Conservation (phyloP, 305 asterid genomes). For the Nicotiana rustica region DNA sequence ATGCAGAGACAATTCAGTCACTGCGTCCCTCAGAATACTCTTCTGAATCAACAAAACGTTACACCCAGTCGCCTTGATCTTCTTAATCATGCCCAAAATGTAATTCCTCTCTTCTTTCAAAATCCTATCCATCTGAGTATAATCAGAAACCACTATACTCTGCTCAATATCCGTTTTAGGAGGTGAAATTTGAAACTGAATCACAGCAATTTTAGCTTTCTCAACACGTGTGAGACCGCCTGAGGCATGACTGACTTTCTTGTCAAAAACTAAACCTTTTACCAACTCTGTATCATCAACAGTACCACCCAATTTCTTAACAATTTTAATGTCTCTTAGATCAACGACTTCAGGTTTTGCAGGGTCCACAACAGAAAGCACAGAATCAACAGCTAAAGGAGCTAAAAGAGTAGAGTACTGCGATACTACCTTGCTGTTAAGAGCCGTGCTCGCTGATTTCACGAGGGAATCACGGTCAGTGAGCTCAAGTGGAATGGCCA, state of each 20-base stretch:
- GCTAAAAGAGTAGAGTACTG: conserved; percentile 94
- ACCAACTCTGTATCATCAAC: conserved; percentile 92
- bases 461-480: conserved; percentile 82
- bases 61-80: conserved; percentile 90
- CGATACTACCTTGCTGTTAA: conserved; percentile 91
- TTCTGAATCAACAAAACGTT: conserved; percentile 95
- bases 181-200: conserved; percentile 94
- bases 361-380: conserved; percentile 89
- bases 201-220: conserved; percentile 90
- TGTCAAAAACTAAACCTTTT: conserved; percentile 87
- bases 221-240: conserved; percentile 90
- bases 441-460: conserved; percentile 86
- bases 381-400: conserved; percentile 95
- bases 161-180: conserved; percentile 98
- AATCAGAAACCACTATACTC: conserved; percentile 95
- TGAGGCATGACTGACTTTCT: conserved; percentile 95
- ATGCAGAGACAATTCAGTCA: conserved; percentile 92
- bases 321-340: conserved; percentile 85
- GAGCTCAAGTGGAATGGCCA: conserved; percentile 93
- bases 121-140: conserved; percentile 97
- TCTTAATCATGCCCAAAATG: conserved; percentile 92
- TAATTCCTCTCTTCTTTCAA: conserved; percentile 98
- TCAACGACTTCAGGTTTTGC: conserved; percentile 88
- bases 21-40: conserved; percentile 98
- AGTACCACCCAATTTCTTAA: conserved; percentile 92